Conservation (phyloP, 352 stramenopile species). For the Phytophthora crassamura region DNA sequence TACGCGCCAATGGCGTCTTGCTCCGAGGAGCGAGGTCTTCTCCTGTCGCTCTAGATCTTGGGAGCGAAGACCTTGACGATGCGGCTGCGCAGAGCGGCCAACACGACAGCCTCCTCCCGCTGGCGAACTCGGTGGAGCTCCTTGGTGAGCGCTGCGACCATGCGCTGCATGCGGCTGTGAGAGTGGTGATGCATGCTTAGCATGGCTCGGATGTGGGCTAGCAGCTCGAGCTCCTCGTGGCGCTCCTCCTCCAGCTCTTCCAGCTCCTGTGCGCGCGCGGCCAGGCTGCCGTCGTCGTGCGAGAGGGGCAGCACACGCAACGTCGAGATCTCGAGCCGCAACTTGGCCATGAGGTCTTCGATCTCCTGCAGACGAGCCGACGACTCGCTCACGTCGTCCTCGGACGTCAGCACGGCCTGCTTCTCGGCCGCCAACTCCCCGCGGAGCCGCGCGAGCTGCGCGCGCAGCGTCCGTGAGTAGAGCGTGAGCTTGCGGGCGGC, state of each 20-base stretch:
- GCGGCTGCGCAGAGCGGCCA: conserved; percentile 57
- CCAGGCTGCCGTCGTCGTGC: conserved; percentile 40
- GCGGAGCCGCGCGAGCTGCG: conserved; percentile 47
- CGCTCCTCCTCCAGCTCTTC: conserved; percentile 68
- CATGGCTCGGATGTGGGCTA: conserved; percentile 59
- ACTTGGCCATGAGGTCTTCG: conserved; percentile 59
- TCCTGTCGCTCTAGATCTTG: conserved; percentile 44
- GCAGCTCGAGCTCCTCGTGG: conserved; percentile 63
- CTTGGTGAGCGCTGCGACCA: conserved; percentile 49
- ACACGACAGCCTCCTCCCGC: conserved; percentile 58
- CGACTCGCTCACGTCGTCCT: conserved; percentile 63
- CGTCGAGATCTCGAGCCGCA: conserved; percentile 52
- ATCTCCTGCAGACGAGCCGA: conserved; percentile 68
- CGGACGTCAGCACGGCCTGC: conserved; percentile 50
- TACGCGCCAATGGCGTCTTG: conserved; percentile 29
- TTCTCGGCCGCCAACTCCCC: conserved; percentile 44
- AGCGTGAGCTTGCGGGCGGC: conserved; percentile 57
- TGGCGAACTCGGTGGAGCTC: conserved; percentile 51
- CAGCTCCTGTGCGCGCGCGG: conserved; percentile 47
- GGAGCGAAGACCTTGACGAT: conserved; percentile 56
- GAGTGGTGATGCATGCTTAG: conserved; percentile 52
- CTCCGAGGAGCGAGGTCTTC: background rate
- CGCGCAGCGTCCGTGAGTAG: conserved; percentile 49
- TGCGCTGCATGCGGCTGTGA: conserved; percentile 46
- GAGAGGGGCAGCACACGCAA: conserved; percentile 32